phyloP scores from a whole-genome alignment of 345 rosid genomes.

The Capsella bursapastoris region DNA sequence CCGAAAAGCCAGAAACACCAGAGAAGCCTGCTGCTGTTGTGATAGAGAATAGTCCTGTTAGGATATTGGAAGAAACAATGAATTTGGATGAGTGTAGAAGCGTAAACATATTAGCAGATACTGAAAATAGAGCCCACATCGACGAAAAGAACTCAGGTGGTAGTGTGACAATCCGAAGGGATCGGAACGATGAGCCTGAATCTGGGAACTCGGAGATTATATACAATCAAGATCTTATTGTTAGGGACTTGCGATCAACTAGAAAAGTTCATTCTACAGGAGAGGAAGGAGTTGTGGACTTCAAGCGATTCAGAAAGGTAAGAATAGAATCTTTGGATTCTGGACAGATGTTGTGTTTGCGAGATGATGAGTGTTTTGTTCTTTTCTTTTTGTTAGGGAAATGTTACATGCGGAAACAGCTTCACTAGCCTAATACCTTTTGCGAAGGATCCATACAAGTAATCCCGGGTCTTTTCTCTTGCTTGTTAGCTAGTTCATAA shows the following conservation, averaged over 20 bases:
- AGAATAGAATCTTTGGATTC: conserved; percentile 21
- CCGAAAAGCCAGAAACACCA: conserved; percentile 42
- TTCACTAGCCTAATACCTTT: conserved; percentile 84
- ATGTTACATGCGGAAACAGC: conserved; percentile 81
- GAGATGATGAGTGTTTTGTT: neutral
- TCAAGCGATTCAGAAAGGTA: conserved; percentile 93
- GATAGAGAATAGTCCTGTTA: conserved; percentile 40
- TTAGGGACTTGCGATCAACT: conserved; percentile 49
- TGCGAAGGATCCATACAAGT: conserved; percentile 86
- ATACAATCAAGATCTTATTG: conserved; percentile 67
- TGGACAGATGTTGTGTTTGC: neutral
- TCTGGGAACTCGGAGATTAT: conserved; percentile 68
- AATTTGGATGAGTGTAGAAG: conserved; percentile 54
- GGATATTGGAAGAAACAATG: conserved; percentile 44
- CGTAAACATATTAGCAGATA: conserved; percentile 46
- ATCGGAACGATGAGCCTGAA: conserved; percentile 56
- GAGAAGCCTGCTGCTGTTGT: conserved; percentile 36
- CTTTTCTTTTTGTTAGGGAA: conserved; percentile 47
- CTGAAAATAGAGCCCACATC: conserved; percentile 30
- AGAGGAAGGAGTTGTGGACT: conserved; percentile 54
- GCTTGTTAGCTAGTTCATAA: conserved; percentile 23
- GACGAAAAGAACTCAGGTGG: conserved; percentile 26
- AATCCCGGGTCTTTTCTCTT: conserved; percentile 25
- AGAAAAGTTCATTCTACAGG: conserved; percentile 40
- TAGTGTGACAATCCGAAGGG: conserved; percentile 47